Evolutionary conservation across 345 rosid species (phyloP).

Genomic region (Boechera divaricarpa): DNA sequence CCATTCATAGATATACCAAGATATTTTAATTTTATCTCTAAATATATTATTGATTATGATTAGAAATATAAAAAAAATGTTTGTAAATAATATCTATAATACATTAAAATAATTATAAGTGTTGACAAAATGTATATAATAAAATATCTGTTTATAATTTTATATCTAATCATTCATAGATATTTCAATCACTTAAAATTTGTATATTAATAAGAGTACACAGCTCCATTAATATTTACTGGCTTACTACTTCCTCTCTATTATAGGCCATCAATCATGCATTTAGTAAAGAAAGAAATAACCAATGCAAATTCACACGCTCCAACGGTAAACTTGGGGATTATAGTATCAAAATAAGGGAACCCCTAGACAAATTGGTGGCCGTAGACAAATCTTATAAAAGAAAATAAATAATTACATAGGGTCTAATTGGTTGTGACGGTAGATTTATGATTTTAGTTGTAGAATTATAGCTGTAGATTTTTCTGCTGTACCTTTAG

Average conservation of each 20-base stretch:
- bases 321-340: constrained; percentile 35
- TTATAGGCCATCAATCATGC: not conserved
- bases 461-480: too few species aligned
- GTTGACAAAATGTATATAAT: not conserved
- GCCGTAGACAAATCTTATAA: constrained; percentile 18
- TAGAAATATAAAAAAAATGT: too few species aligned
- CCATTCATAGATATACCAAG: too few species aligned
- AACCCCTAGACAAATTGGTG: constrained; percentile 3
- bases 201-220: not conserved
- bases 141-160: not conserved
- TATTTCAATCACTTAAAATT: not conserved
- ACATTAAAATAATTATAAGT: too few species aligned
- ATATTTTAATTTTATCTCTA: too few species aligned
- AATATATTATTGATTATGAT: too few species aligned
- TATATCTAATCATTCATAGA: not conserved
- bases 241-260: not conserved
- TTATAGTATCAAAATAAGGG: not conserved
- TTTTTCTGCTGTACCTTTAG: too few species aligned
- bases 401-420: not conserved
- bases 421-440: too few species aligned
- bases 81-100: too few species aligned
- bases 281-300: not conserved
- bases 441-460: too few species aligned
- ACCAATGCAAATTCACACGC: not conserved
- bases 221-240: not conserved